Conservation (phyloP, 352 stramenopile species). For the Saprolegnia parasitica region DNA sequence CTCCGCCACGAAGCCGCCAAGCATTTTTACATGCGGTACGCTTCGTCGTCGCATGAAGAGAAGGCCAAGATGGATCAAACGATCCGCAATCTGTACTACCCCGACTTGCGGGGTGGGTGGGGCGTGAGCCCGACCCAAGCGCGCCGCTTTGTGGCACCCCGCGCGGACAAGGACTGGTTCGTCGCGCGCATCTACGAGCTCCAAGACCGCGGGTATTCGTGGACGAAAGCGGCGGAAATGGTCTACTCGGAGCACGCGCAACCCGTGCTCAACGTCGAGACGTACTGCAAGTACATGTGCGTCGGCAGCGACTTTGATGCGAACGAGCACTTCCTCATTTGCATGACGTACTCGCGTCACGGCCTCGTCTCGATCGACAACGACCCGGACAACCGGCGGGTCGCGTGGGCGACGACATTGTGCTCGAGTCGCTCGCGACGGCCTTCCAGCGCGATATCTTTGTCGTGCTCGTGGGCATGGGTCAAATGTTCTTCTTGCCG, state of each 20-base stretch:
- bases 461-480: constrained; percentile 79
- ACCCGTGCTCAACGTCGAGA: constrained; percentile 61
- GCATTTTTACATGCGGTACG: constrained; percentile 72
- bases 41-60: constrained; percentile 48
- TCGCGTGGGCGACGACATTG: constrained; percentile 86
- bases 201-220: constrained; percentile 73
- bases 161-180: constrained; percentile 65
- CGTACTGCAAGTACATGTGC: constrained; percentile 85
- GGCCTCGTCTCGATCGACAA: constrained; percentile 79
- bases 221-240: constrained; percentile 64
- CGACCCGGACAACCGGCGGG: constrained; percentile 64
- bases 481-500: constrained; percentile 86
- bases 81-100: constrained; percentile 84
- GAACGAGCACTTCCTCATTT: constrained; percentile 75
- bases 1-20: constrained; percentile 73
- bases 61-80: constrained; percentile 74
- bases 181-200: constrained; percentile 72
- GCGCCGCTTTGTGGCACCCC: constrained; percentile 63
- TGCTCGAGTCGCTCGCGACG: constrained; percentile 76
- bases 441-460: constrained; percentile 86
- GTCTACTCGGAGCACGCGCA: constrained; percentile 72
- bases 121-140: constrained; percentile 79
- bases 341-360: constrained; percentile 70
- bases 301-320: constrained; percentile 52
- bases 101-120: constrained; percentile 74